phyloP scores from a whole-genome alignment of 2,329 filamentous ascomycete genomes.

The Paramyrothecium sp. region DNA sequence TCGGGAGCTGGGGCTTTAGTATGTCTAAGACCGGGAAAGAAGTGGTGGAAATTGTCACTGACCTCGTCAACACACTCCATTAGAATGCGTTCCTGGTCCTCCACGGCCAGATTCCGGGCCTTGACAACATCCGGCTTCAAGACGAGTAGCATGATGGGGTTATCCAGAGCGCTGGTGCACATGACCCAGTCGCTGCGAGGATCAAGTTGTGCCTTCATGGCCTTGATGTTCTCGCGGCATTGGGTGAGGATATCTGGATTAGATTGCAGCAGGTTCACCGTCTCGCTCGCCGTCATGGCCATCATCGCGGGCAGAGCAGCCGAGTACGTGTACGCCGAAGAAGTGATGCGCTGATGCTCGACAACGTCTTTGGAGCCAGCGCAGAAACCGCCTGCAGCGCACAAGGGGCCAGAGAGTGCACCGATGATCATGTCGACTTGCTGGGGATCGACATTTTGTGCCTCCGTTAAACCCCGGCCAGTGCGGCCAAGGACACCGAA shows the following conservation, averaged over 20 bases:
- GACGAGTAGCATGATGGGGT: constrained; percentile 80
- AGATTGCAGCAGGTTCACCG: constrained; percentile 79
- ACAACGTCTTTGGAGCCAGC: constrained; percentile 89
- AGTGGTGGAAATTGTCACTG: constrained; percentile 25
- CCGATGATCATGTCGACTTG: constrained; percentile 98
- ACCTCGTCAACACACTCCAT: constrained; percentile 97
- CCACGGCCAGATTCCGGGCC: constrained; percentile 62
- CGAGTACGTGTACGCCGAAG: constrained; percentile 91
- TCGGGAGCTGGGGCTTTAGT: no score
- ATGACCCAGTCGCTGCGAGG: constrained; percentile 90
- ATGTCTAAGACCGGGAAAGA: neutral
- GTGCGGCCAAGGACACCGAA: constrained; percentile 93
- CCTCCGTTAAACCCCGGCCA: constrained; percentile 89
- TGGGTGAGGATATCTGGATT: constrained; percentile 78
- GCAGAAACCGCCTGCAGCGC: constrained; percentile 93
- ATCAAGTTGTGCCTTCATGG: constrained; percentile 84
- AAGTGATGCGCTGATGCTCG: constrained; percentile 92
- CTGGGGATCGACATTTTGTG: constrained; percentile 90
- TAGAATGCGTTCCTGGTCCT: constrained; percentile 81
- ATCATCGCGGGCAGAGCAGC: constrained; percentile 91
- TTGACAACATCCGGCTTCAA: constrained; percentile 81
- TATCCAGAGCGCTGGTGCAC: constrained; percentile 78
- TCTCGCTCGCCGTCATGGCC: constrained; percentile 93
- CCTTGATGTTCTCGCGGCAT: constrained; percentile 81
- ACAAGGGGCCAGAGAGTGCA: constrained; percentile 84